Conservation (phyloP, 1,284 basidiomycete genomes). For the Porogramme epimiltina region DNA sequence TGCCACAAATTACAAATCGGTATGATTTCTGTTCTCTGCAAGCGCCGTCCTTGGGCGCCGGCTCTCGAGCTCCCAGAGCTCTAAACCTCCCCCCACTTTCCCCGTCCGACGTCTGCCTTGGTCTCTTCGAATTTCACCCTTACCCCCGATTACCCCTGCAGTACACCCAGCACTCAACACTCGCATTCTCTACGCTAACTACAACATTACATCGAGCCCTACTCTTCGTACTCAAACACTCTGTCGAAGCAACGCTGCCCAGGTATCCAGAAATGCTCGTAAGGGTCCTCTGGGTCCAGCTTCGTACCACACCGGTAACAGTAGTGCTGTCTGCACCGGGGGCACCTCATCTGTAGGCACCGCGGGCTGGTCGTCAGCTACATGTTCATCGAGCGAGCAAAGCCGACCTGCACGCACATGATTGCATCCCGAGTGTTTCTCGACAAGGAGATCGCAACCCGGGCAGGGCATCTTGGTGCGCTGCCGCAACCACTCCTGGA, state of each 20-base stretch:
- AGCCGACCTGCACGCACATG: slow-evolving; percentile 51
- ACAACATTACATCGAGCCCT: slow-evolving; percentile 37
- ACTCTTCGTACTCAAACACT: slow-evolving; percentile 60
- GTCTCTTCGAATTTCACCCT: slow-evolving; percentile 10
- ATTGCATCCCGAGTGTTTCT: slow-evolving; percentile 77
- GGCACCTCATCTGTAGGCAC: slow-evolving; percentile 71
- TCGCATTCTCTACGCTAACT: not conserved
- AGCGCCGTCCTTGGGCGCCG: no score
- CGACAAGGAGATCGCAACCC: slow-evolving; percentile 65
- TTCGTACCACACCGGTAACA: slow-evolving; percentile 74
- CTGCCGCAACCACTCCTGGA: slow-evolving; percentile 61
- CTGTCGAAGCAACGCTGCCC: slow-evolving; percentile 61
- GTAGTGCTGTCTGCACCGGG: slow-evolving; percentile 69
- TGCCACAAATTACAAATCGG: no score
- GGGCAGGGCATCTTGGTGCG: slow-evolving; percentile 67
- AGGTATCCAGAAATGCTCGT: slow-evolving; percentile 65
- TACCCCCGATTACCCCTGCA: slow-evolving; percentile 1
- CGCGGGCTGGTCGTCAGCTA: not conserved
- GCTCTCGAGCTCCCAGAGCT: no score
- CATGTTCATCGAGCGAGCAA: no score
- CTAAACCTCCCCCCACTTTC: no score
- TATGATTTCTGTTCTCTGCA: no score
- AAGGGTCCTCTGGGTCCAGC: slow-evolving; percentile 56
- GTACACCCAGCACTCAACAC: no score
- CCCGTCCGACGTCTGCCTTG: no score